These are phyloP conservation scores for Fusarium protoensiforme DNA, from an alignment of 2,329 filamentous ascomycete genomes.

Conservation along the genomic window DNA sequence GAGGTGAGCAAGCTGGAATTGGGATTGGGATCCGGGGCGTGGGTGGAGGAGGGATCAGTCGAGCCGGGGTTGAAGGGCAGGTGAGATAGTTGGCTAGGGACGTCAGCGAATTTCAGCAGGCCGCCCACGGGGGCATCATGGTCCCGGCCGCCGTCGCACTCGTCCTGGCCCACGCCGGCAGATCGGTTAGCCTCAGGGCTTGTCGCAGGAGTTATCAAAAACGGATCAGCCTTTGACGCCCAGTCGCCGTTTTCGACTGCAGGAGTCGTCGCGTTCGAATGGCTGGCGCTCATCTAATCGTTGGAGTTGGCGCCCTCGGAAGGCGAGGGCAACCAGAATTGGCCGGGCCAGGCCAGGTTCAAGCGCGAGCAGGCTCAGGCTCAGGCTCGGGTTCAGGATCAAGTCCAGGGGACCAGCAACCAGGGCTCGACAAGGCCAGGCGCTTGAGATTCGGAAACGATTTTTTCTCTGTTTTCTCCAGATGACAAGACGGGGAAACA, in stretches of 20 bases:
- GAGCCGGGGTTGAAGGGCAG: slow-evolving; percentile 44
- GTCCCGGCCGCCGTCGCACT: slow-evolving; percentile 38
- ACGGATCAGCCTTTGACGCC: slow-evolving; percentile 18
- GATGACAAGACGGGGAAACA: slow-evolving; percentile 13
- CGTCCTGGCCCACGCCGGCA: slow-evolving; percentile 30
- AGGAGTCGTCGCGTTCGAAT: slow-evolving; percentile 36
- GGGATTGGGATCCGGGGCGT: slow-evolving; percentile 38
- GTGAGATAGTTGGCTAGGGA: slow-evolving; percentile 42
- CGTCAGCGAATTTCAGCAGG: slow-evolving; percentile 45
- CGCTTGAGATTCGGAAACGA: slow-evolving; percentile 22
- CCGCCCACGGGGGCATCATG: slow-evolving; percentile 41
- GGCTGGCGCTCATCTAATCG: slow-evolving; percentile 40
- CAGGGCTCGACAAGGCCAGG: slow-evolving; percentile 21
- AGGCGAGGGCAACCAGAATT: slow-evolving; percentile 30
- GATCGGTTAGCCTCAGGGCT: slow-evolving; percentile 30
- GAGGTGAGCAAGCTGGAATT: slow-evolving; percentile 41
- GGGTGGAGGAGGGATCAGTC: slow-evolving; percentile 39
- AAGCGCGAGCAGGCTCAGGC: slow-evolving; percentile 15
- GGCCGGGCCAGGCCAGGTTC: slow-evolving; percentile 23
- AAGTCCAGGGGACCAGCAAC: slow-evolving; percentile 19
- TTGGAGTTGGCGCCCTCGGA: slow-evolving; percentile 32
- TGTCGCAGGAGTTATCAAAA: slow-evolving; percentile 21
- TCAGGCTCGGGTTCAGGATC: slow-evolving; percentile 18
- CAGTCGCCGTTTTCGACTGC: slow-evolving; percentile 35
- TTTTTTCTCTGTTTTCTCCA: background rate